These are phyloP conservation scores for Ensete glaucum DNA, from an alignment of 176 grass and related monocot species.

Conservation along the genomic window DNA sequence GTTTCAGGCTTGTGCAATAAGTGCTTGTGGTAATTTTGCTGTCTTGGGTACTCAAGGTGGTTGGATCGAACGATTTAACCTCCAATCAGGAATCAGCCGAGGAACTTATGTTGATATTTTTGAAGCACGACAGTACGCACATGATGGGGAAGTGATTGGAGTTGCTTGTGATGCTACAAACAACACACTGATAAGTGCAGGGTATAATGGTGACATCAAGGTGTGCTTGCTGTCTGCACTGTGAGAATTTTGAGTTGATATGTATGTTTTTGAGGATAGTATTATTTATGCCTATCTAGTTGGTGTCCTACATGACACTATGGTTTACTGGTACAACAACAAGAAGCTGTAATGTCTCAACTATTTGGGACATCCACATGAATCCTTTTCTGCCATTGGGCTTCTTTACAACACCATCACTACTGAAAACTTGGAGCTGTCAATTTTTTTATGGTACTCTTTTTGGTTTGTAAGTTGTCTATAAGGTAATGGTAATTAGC, in stretches of 20 bases:
- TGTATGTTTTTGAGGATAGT: neutral
- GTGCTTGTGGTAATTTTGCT: conserved; percentile 90
- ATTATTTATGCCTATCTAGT: neutral
- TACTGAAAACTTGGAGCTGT: no score
- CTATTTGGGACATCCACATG: neutral
- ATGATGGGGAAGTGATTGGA: conserved; percentile 82
- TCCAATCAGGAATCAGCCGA: conserved; percentile 81
- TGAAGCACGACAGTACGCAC: conserved; percentile 48
- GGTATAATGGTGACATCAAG: conserved; percentile 89
- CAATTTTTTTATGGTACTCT: no score
- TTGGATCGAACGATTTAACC: conserved; percentile 96
- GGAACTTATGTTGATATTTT: conserved; percentile 59
- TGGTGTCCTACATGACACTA: neutral
- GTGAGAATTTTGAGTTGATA: neutral
- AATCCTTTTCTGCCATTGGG: no score
- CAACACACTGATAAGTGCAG: conserved; percentile 69
- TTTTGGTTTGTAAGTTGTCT: no score
- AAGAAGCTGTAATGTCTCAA: neutral
- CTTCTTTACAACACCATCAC: no score
- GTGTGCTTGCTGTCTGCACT: conserved; percentile 15
- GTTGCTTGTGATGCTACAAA: conserved; percentile 90
- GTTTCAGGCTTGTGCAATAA: conserved; percentile 80
- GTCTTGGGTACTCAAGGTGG: conserved; percentile 80
- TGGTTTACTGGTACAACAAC: neutral
- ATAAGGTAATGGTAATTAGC: no score